These are phyloP conservation scores for Trichoderma citrinoviride DNA, from an alignment of 2,329 filamentous ascomycete species.

Conservation along the genomic window DNA sequence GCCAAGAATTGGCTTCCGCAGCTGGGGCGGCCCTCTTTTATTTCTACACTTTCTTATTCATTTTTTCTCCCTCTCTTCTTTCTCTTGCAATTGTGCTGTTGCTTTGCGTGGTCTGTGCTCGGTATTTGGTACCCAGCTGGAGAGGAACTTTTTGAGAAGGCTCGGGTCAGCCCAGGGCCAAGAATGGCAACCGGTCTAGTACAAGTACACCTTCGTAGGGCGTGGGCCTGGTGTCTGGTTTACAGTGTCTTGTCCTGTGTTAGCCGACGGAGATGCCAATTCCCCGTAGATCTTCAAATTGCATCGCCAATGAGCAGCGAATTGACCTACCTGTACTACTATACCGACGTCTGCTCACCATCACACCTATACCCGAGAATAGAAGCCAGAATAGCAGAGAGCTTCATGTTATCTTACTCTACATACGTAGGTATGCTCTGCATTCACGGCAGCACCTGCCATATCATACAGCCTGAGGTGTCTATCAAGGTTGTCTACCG, in stretches of 20 bases:
- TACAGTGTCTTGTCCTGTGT: not conserved
- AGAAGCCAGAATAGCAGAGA: no score
- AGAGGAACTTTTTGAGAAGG: constrained; percentile 12
- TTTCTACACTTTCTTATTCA: not conserved
- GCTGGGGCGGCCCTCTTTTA: not conserved
- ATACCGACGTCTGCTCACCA: no score
- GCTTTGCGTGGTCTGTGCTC: not conserved
- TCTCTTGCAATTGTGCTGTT: not conserved
- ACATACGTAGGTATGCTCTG: no score
- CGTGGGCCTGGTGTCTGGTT: not conserved
- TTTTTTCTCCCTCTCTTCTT: not conserved
- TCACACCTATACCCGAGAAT: no score
- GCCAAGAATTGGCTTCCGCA: not conserved
- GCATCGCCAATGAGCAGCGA: no score
- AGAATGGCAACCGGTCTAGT: not conserved
- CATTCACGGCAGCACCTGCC: no score
- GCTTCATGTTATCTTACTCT: no score
- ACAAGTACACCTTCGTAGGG: not conserved
- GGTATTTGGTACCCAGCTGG: not conserved
- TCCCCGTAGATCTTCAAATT: no score
- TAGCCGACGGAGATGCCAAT: no score
- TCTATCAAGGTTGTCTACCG: not conserved
- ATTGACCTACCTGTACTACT: no score
- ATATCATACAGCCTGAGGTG: not conserved
- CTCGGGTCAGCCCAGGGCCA: not conserved